Percentiles rank a stretch among this genome's conserved stretches.
phyloP scores from a whole-genome alignment of 2,329 filamentous ascomycete genomes.

The Cryoendolithus antarcticus region DNA sequence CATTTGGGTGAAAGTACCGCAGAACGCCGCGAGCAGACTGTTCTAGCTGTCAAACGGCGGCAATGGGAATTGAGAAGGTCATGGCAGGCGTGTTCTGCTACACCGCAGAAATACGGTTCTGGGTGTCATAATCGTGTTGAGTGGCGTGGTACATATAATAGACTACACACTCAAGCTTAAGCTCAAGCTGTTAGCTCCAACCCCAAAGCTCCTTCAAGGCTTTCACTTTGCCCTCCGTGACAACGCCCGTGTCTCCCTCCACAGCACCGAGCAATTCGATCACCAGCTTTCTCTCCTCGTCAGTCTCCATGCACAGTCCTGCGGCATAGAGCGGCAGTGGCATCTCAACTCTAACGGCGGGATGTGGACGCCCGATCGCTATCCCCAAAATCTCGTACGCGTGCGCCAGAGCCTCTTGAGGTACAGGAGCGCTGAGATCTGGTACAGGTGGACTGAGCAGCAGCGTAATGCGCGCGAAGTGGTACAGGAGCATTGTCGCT shows the following conservation, averaged over 20 bases:
- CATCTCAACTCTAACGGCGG: conserved; percentile 45
- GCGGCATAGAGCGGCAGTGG: conserved; percentile 48
- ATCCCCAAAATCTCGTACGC: conserved; percentile 51
- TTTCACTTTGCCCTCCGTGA: conserved; percentile 46
- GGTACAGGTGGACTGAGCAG: conserved; percentile 47
- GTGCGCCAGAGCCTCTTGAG: conserved; percentile 41
- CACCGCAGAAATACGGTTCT: too few relatives aligned
- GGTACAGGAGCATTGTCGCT: conserved; percentile 52
- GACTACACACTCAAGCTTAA: too few relatives aligned
- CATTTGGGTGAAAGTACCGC: too few relatives aligned
- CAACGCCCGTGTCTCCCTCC: conserved; percentile 50
- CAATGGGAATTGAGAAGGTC: too few relatives aligned
- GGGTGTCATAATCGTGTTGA: conserved; percentile 4
- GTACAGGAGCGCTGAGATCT: conserved; percentile 32
- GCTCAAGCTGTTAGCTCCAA: conserved; percentile 8
- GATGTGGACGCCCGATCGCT: conserved; percentile 43
- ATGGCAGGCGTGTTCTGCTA: too few relatives aligned
- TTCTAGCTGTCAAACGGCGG: too few relatives aligned
- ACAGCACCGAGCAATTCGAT: conserved; percentile 49
- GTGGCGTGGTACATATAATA: too few relatives aligned
- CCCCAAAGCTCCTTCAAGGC: conserved; percentile 39
- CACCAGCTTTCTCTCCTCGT: conserved; percentile 42
- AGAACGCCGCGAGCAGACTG: too few relatives aligned
- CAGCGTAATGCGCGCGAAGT: conserved; percentile 50
- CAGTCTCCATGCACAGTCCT: conserved; percentile 46